phyloP scores from a whole-genome alignment of 208 protist species.

The Kentomonas sorsogonicus region DNA sequence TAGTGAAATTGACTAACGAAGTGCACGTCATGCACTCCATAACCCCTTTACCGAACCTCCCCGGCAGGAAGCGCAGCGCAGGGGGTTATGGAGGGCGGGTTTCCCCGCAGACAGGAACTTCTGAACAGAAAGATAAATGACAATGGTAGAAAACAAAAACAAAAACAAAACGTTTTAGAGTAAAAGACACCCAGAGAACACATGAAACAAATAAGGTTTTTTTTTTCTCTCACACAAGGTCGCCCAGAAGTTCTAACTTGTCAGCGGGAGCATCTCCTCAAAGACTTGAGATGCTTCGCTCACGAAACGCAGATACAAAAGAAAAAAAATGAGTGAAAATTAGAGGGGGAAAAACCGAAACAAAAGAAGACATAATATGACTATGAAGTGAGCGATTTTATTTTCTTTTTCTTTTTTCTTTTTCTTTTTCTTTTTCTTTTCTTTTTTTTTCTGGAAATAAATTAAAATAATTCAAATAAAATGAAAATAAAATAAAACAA shows the following conservation, averaged over 20 bases:
- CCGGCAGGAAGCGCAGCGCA: too few species aligned
- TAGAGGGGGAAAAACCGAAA: slow-evolving; percentile 14
- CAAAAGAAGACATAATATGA: background rate
- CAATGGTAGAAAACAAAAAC: slow-evolving; percentile 6
- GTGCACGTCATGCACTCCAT: too few species aligned
- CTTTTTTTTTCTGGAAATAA: slow-evolving; percentile 3
- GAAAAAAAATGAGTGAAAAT: slow-evolving; percentile 10
- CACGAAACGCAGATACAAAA: too few species aligned
- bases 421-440: background rate
- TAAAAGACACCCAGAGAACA: background rate
- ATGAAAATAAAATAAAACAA: background rate
- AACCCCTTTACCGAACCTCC: too few species aligned
- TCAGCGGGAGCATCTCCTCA: too few species aligned
- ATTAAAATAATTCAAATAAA: slow-evolving; percentile 7
- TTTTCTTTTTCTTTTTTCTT: background rate
- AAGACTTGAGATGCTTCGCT: too few species aligned
- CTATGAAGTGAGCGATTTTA: background rate
- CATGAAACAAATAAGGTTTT: background rate
- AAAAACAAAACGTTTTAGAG: slow-evolving; percentile 1
- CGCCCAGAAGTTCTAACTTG: too few species aligned
- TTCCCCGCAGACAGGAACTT: too few species aligned
- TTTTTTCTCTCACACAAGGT: too few species aligned
- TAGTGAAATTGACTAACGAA: too few species aligned
- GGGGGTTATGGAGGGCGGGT: too few species aligned
- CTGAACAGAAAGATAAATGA: background rate